Evolutionary conservation across 1,284 basidiomycete genomes (phyloP).

Genomic region (Apiotrichum veenhuisii): DNA sequence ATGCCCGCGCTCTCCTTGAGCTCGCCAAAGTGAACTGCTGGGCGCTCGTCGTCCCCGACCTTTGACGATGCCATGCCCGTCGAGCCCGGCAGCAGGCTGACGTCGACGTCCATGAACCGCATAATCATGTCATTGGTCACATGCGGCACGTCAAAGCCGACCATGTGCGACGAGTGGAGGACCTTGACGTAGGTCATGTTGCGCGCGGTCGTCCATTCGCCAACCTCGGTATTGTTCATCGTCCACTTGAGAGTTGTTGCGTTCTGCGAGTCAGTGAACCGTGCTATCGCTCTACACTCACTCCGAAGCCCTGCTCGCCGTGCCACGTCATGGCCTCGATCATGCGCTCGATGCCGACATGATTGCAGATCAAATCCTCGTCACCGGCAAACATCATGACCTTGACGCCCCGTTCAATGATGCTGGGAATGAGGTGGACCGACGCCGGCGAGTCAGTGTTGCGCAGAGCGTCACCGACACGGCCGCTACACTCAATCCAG

Average conservation of each 20-base stretch:
- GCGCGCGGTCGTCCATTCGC: slow-evolving; percentile 82
- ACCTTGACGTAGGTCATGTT: slow-evolving; percentile 92
- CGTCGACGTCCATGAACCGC: slow-evolving; percentile 87
- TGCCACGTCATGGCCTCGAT: slow-evolving; percentile 81
- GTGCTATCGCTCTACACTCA: slow-evolving; percentile 51
- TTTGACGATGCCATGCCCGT: slow-evolving; percentile 54
- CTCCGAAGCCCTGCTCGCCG: slow-evolving; percentile 76
- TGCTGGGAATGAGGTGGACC: slow-evolving; percentile 69
- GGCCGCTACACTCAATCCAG: slow-evolving; percentile 83
- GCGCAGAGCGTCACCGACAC: slow-evolving; percentile 64
- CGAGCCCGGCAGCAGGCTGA: slow-evolving; percentile 70
- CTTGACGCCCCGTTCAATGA: slow-evolving; percentile 69
- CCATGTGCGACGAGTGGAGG: slow-evolving; percentile 83
- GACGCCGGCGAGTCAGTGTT: slow-evolving; percentile 65
- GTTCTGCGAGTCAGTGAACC: slow-evolving; percentile 38
- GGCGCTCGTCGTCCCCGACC: slow-evolving; percentile 43
- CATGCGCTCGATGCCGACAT: slow-evolving; percentile 82
- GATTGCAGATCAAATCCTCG: slow-evolving; percentile 94
- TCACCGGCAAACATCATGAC: slow-evolving; percentile 93
- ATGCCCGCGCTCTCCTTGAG: slow-evolving; percentile 29
- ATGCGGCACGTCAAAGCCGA: slow-evolving; percentile 82
- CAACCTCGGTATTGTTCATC: slow-evolving; percentile 71
- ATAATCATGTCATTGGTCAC: slow-evolving; percentile 96
- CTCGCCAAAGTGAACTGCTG: slow-evolving; percentile 32
- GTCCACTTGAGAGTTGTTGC: slow-evolving; percentile 72